Percentiles rank a stretch among this genome's conserved stretches.
Evolutionary conservation across 768 basidiomycete genomes (phyloP).

Genomic region (Galerina sulciceps): DNA sequence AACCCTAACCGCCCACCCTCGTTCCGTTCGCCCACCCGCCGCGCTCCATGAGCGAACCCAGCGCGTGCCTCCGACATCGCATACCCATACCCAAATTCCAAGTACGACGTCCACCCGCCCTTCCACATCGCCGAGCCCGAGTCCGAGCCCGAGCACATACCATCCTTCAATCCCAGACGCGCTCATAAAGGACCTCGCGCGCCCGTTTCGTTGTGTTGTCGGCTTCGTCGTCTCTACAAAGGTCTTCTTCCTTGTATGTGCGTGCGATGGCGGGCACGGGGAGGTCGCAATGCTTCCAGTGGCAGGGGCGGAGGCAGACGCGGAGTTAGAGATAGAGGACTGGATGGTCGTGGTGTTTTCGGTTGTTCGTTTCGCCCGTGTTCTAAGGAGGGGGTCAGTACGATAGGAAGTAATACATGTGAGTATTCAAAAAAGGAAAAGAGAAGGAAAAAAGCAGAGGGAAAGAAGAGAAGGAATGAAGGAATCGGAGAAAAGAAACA

Average conservation of each 20-base stretch:
- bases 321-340: constrained; percentile 48
- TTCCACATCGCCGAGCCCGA: too few relatives aligned
- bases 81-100: constrained; percentile 4
- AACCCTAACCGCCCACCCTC: too few relatives aligned
- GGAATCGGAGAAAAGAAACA: too few relatives aligned
- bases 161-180: constrained; percentile 26
- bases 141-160: constrained; percentile 40
- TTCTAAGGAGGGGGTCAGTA: too few relatives aligned
- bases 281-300: constrained; percentile 55
- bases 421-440: too few relatives aligned
- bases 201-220: constrained; percentile 30
- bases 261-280: constrained; percentile 48
- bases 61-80: too few relatives aligned
- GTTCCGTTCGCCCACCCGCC: too few relatives aligned
- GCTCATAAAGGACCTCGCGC: constrained; percentile 65
- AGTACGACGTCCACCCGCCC: constrained; percentile 8
- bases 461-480: background rate
- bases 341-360: constrained; percentile 47
- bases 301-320: too few relatives aligned
- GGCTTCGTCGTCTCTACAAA: constrained; percentile 19
- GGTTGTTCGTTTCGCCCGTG: constrained; percentile 57
- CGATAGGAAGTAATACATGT: too few relatives aligned
- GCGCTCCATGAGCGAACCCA: too few relatives aligned
- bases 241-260: constrained; percentile 44
- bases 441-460: background rate